A percentile compares a stretch with the other conserved stretches of the same genome.
Conservation (phyloP, 805 yeast genomes). For the Wickerhamiella kazuoi region DNA sequence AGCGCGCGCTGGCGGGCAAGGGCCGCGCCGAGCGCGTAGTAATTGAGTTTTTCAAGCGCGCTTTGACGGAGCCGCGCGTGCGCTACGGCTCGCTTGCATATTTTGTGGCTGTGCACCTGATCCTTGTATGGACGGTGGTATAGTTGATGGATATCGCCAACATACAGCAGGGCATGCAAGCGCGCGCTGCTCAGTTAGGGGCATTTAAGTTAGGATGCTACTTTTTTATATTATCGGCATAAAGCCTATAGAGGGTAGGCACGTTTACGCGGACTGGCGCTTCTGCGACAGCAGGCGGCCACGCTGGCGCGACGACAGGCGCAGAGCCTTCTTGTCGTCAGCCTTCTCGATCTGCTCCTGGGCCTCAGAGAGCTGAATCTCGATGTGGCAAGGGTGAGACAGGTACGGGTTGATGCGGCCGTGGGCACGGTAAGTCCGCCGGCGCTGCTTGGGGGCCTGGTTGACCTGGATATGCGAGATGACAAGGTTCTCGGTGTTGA, state of each 20-base stretch:
- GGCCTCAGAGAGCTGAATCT: conserved; percentile 88
- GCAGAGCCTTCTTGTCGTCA: conserved; percentile 43
- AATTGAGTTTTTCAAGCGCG: conserved; percentile 40
- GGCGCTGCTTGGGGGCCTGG: conserved; percentile 99
- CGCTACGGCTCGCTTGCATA: conserved; percentile 58
- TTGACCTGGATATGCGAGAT: conserved; percentile 98
- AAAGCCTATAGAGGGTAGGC: background rate
- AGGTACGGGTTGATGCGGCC: conserved; percentile 99
- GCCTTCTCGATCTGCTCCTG: conserved; percentile 90
- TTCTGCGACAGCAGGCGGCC: conserved; percentile 81
- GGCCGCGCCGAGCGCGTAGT: conserved; percentile 58
- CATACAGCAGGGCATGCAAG: background rate
- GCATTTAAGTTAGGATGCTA: background rate
- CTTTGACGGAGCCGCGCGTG: conserved; percentile 54
- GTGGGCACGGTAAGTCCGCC: conserved; percentile 99
- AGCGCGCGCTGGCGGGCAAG: conserved; percentile 50
- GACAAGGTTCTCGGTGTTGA: conserved; percentile 81
- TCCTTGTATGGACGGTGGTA: conserved; percentile 25
- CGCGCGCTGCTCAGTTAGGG: background rate
- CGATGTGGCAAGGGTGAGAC: conserved; percentile 98
- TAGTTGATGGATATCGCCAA: background rate
- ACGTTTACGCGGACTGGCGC: conserved; percentile 12
- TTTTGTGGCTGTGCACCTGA: conserved; percentile 54
- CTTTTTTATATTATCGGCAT: background rate
- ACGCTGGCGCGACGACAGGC: conserved; percentile 79